These are phyloP conservation scores for Umbelopsis sp. DNA, from an alignment of 192 early-diverging fungal species.

Conservation along the genomic window DNA sequence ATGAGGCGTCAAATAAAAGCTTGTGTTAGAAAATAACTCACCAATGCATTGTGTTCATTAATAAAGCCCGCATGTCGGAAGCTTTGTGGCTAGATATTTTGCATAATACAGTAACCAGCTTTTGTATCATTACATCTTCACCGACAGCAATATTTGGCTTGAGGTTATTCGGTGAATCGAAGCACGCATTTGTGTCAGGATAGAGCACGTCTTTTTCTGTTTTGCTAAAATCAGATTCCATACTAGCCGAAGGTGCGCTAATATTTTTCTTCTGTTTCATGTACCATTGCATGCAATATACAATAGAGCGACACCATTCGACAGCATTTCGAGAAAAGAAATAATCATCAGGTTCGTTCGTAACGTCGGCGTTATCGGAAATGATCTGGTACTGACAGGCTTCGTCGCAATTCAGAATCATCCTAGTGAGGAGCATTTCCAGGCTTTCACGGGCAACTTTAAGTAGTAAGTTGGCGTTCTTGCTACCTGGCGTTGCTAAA, in stretches of 20 bases:
- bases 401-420: slow-evolving; percentile 19
- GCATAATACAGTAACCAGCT: background rate
- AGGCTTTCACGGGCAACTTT: slow-evolving; percentile 8
- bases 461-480: background rate
- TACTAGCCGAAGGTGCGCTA: background rate
- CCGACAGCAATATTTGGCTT: background rate
- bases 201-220: background rate
- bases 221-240: background rate
- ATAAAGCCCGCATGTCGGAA: background rate
- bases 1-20: background rate
- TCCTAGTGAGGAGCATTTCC: slow-evolving; percentile 5
- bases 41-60: background rate
- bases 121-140: background rate
- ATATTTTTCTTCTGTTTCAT: background rate
- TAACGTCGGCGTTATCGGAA: background rate
- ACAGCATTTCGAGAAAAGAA: slow-evolving; percentile 5
- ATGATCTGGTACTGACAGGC: background rate
- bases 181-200: background rate
- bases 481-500: background rate
- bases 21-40: background rate
- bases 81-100: slow-evolving; percentile 3
- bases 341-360: background rate
- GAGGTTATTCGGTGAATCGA: background rate
- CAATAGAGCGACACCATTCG: slow-evolving; percentile 11
- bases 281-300: slow-evolving; percentile 9